Evolutionary conservation across 2,329 filamentous ascomycete species (phyloP).

Genomic region (Domatiomyces catenatus): DNA sequence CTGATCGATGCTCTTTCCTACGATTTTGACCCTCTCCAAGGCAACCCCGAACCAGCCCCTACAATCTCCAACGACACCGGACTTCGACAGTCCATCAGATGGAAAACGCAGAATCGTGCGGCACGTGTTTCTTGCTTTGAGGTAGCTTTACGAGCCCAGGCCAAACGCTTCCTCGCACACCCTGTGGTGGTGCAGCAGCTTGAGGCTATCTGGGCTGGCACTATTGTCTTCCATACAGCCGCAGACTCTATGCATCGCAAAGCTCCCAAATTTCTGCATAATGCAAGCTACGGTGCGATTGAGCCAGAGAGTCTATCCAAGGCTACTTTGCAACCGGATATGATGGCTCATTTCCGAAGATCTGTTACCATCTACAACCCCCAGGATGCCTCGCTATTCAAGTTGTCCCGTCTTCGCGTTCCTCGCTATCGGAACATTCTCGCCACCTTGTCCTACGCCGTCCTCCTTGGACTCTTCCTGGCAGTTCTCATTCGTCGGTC

Average conservation of each 20-base stretch:
- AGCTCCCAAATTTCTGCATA: slow-evolving; percentile 8
- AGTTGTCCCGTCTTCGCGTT: slow-evolving; percentile 76
- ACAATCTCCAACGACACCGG: slow-evolving; percentile 1
- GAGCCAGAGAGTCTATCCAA: slow-evolving; percentile 10
- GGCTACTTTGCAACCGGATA: slow-evolving; percentile 9
- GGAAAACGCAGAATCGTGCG: slow-evolving; percentile 36
- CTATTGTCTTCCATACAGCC: slow-evolving; percentile 82
- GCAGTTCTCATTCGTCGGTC: slow-evolving; percentile 65
- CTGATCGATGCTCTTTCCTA: slow-evolving; percentile 89
- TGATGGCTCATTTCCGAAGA: slow-evolving; percentile 25
- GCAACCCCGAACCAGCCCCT: slow-evolving; percentile 41
- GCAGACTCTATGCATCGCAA: slow-evolving; percentile 67
- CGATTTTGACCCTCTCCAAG: slow-evolving; percentile 85
- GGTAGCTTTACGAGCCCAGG: slow-evolving; percentile 79
- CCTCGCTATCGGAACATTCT: slow-evolving; percentile 83
- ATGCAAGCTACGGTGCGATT: slow-evolving; percentile 27
- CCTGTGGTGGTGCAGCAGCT: slow-evolving; percentile 84
- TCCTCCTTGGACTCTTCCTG: slow-evolving; percentile 71
- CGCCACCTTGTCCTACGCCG: slow-evolving; percentile 71
- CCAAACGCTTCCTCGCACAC: slow-evolving; percentile 83
- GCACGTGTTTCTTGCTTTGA: slow-evolving; percentile 81
- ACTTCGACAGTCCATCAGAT: slow-evolving; percentile 19
- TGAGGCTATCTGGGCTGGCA: slow-evolving; percentile 94
- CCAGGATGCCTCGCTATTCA: slow-evolving; percentile 75
- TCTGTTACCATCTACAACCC: slow-evolving; percentile 83